Conservation (phyloP, 805 yeast genomes). For the Wickerhamomyces xylosicus region DNA sequence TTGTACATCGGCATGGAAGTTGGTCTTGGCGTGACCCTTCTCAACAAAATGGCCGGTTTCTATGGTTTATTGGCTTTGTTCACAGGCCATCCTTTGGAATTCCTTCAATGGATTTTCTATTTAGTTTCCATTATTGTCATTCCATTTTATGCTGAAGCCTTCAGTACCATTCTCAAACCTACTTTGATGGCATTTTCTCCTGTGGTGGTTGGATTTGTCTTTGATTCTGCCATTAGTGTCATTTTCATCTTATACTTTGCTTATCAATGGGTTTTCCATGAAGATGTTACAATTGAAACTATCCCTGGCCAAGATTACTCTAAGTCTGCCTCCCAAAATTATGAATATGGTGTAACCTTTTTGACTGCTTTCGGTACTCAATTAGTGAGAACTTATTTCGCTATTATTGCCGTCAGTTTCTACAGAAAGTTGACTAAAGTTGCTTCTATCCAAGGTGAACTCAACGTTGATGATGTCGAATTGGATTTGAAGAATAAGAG, state of each 20-base stretch:
- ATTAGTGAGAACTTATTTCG: slow-evolving; percentile 46
- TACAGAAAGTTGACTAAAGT: slow-evolving; percentile 43
- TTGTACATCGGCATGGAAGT: slow-evolving; percentile 83
- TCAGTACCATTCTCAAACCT: slow-evolving; percentile 38
- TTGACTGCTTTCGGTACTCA: slow-evolving; percentile 38
- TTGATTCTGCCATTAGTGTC: slow-evolving; percentile 60
- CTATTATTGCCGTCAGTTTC: slow-evolving; percentile 47
- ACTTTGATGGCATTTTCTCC: slow-evolving; percentile 52
- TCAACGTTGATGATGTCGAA: slow-evolving; percentile 23
- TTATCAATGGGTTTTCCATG: slow-evolving; percentile 63
- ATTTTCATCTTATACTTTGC: slow-evolving; percentile 69
- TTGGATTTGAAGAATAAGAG: slow-evolving; percentile 24
- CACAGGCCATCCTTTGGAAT: slow-evolving; percentile 80
- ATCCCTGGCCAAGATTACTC: slow-evolving; percentile 19
- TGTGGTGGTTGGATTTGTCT: slow-evolving; percentile 47
- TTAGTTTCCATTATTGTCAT: slow-evolving; percentile 50
- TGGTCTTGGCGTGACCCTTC: slow-evolving; percentile 59
- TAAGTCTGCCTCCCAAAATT: slow-evolving; percentile 48
- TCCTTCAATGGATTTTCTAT: slow-evolving; percentile 77
- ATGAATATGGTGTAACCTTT: slow-evolving; percentile 49
- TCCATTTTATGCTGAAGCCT: slow-evolving; percentile 56
- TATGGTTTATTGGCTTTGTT: slow-evolving; percentile 80
- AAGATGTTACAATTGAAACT: slow-evolving; percentile 19
- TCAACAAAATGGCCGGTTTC: slow-evolving; percentile 83
- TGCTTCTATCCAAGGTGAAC: slow-evolving; percentile 29